A percentile compares a stretch with the other conserved stretches of the same genome.
These are phyloP conservation scores for Corinectria fuckeliana DNA, from an alignment of 2,329 filamentous ascomycete genomes.

Conservation along the genomic window DNA sequence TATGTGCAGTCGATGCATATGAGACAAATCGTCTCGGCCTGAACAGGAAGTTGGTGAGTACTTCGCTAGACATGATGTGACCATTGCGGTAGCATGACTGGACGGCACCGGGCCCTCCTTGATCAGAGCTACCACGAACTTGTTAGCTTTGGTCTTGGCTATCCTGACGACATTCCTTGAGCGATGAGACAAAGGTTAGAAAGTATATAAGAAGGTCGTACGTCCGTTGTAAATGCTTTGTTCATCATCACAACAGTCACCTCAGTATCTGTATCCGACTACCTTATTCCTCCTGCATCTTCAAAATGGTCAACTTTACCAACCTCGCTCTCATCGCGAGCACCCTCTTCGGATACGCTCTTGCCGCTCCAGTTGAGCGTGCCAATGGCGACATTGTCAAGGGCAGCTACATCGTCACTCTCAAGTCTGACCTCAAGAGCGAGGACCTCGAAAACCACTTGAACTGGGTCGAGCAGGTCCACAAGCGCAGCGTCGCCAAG, in stretches of 20 bases:
- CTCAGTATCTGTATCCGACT: constrained; percentile 11
- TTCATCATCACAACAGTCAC: constrained; percentile 22
- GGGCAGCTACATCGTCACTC: constrained; percentile 66
- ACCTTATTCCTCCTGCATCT: constrained; percentile 6
- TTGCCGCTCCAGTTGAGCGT: constrained; percentile 32
- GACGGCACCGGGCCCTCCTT: constrained; percentile 7
- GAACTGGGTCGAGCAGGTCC: constrained; percentile 56
- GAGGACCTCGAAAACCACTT: constrained; percentile 56
- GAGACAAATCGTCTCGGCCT: constrained; percentile 16
- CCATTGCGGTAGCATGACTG: constrained; percentile 1
- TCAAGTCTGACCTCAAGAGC: constrained; percentile 57
- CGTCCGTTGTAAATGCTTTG: constrained; percentile 5
- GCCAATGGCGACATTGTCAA: constrained; percentile 38
- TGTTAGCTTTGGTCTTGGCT: background rate
- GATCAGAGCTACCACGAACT: background rate
- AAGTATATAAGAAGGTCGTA: constrained; percentile 30
- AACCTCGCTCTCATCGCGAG: constrained; percentile 36
- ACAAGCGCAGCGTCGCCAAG: constrained; percentile 60
- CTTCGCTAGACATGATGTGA: constrained; percentile 19
- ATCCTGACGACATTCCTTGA: constrained; percentile 4
- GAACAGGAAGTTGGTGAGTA: constrained; percentile 35
- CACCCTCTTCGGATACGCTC: constrained; percentile 31
- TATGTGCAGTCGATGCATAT: constrained; percentile 14
- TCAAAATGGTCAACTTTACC: constrained; percentile 41
- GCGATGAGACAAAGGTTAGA: background rate